Conservation (phyloP, 331 rosid species). For the Telfairia occidentalis region DNA sequence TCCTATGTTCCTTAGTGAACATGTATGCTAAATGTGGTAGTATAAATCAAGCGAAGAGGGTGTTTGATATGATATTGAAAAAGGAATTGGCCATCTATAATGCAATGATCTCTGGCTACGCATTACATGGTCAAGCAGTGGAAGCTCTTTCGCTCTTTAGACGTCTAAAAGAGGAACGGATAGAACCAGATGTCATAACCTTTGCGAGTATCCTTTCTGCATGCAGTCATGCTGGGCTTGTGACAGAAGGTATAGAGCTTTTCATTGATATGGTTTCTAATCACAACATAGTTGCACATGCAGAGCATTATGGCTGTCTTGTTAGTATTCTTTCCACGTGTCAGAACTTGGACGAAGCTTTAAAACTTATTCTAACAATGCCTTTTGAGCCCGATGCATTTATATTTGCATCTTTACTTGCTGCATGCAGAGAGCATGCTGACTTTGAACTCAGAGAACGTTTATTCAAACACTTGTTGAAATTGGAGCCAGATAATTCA, state of each 20-base stretch:
- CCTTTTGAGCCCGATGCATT: conserved; percentile 62
- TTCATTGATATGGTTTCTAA: conserved; percentile 49
- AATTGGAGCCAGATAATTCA: conserved; percentile 57
- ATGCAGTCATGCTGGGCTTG: conserved; percentile 54
- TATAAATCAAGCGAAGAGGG: conserved; percentile 35
- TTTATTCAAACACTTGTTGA: conserved; percentile 35
- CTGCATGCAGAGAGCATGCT: conserved; percentile 44
- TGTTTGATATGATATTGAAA: conserved; percentile 30
- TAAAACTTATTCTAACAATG: conserved; percentile 36
- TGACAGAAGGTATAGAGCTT: conserved; percentile 48
- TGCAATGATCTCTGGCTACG: conserved; percentile 63
- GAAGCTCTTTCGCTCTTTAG: conserved; percentile 43
- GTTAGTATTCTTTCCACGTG: conserved; percentile 44
- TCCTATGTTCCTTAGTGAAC: conserved; percentile 36
- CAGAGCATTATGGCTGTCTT: conserved; percentile 54
- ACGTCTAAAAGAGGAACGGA: conserved; percentile 30
- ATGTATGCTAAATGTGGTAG: conserved; percentile 82
- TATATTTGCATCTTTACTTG: conserved; percentile 56
- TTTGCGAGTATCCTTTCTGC: conserved; percentile 51
- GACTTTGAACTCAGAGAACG: conserved; percentile 45
- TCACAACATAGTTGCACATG: conserved; percentile 40
- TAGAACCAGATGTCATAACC: conserved; percentile 48
- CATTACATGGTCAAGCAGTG: conserved; percentile 55
- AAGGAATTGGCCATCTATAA: conserved; percentile 51
- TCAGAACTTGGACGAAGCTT: conserved; percentile 58